Evolutionary conservation across 2,329 filamentous ascomycete genomes (phyloP).

Genomic region (Cadophora sp.): DNA sequence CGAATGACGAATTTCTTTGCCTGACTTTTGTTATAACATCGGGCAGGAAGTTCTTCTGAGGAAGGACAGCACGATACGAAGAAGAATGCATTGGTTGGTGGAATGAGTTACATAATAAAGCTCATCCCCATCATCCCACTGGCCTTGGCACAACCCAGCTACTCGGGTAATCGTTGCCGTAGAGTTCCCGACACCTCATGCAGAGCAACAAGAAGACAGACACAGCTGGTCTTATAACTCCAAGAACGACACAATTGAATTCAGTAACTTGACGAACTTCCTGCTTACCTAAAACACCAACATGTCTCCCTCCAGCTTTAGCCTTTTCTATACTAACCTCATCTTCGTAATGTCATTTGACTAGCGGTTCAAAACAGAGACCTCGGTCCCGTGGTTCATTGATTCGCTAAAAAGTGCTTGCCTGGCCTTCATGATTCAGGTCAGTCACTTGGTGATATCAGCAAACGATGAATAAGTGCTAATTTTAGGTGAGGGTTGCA

Average conservation of each 20-base stretch:
- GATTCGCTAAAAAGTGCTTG: constrained; percentile 18
- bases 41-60: background rate
- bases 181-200: too few species aligned
- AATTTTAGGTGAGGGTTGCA: background rate
- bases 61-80: too few species aligned
- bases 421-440: constrained; percentile 5
- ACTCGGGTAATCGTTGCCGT: background rate
- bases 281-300: background rate
- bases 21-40: background rate
- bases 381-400: constrained; percentile 19
- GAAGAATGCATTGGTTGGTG: background rate
- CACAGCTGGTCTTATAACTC: too few species aligned
- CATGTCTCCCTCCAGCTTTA: background rate
- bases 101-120: background rate
- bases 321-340: background rate
- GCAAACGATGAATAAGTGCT: constrained; percentile 6
- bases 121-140: background rate
- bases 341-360: constrained; percentile 12
- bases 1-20: background rate
- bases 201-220: too few species aligned
- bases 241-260: background rate
- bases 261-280: background rate
- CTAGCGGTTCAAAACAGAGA: constrained; percentile 6
- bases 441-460: constrained; percentile 9
- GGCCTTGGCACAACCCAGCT: background rate